Conservation (phyloP, 352 stramenopile species). For the Pythium scleroteichum region DNA sequence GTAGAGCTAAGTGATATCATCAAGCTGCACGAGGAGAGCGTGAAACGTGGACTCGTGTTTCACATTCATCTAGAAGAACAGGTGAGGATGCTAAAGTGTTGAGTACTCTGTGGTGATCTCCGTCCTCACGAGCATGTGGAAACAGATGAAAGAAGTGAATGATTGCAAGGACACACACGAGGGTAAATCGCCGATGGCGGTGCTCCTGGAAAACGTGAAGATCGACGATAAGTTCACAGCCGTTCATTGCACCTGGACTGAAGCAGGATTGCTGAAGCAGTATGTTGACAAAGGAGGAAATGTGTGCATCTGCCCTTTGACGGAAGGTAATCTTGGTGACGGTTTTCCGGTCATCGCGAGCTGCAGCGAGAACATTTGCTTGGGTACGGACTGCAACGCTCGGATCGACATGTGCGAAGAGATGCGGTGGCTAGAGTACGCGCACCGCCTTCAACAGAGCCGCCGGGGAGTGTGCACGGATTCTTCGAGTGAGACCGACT, state of each 20-base stretch:
- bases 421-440: conserved; percentile 83
- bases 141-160: conserved; percentile 67
- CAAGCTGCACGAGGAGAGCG: conserved; percentile 65
- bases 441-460: conserved; percentile 63
- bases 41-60: conserved; percentile 40
- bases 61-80: conserved; percentile 25
- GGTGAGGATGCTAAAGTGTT: neutral
- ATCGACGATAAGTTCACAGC: conserved; percentile 78
- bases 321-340: conserved; percentile 71
- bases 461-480: conserved; percentile 66
- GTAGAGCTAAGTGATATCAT: conserved; percentile 63
- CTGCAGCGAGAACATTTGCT: conserved; percentile 63
- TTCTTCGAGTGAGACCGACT: conserved; percentile 48
- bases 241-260: conserved; percentile 77
- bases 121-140: neutral
- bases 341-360: conserved; percentile 70
- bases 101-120: neutral
- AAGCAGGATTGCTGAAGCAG: conserved; percentile 49
- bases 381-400: conserved; percentile 78
- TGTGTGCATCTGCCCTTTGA: conserved; percentile 76
- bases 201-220: conserved; percentile 65
- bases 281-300: conserved; percentile 67
- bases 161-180: conserved; percentile 65
- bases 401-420: conserved; percentile 84
- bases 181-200: conserved; percentile 59